Percentiles rank a stretch among this genome's conserved stretches.
phyloP scores from a whole-genome alignment of 2,329 filamentous ascomycete species.

The Ophiostoma montium region DNA sequence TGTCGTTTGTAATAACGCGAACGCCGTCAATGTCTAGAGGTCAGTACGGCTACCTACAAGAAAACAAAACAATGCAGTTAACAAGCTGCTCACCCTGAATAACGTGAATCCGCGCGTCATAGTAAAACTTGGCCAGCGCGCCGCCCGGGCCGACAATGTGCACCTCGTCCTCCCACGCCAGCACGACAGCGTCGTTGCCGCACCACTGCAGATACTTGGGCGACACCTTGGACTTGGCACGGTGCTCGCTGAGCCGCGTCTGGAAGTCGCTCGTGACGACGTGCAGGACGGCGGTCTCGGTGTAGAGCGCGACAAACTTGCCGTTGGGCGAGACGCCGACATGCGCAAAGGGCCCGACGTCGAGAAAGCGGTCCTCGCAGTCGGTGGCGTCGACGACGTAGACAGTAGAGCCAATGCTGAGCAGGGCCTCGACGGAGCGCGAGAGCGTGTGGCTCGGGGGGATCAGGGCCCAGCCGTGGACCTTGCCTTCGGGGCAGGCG shows the following conservation, averaged over 20 bases:
- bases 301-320: conserved; percentile 77
- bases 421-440: conserved; percentile 78
- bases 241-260: conserved; percentile 79
- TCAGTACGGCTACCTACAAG: too few species aligned
- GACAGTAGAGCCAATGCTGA: conserved; percentile 74
- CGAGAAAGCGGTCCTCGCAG: conserved; percentile 78
- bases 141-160: conserved; percentile 82
- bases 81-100: conserved; percentile 58
- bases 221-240: conserved; percentile 70
- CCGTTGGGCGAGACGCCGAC: conserved; percentile 86
- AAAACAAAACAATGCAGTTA: too few species aligned
- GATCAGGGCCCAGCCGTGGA: conserved; percentile 81
- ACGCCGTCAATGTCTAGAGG: conserved; percentile 57
- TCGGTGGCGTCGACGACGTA: conserved; percentile 80
- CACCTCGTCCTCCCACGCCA: conserved; percentile 96
- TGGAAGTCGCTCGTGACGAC: conserved; percentile 94
- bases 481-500: conserved; percentile 57
- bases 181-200: conserved; percentile 80
- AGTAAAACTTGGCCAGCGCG: conserved; percentile 64
- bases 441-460: conserved; percentile 81
- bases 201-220: conserved; percentile 92
- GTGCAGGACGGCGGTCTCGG: conserved; percentile 70
- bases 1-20: conserved; percentile 75
- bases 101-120: conserved; percentile 81
- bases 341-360: conserved; percentile 85